Conservation (phyloP, 2,329 filamentous ascomycete genomes). For the Leptographium wingfieldii region DNA sequence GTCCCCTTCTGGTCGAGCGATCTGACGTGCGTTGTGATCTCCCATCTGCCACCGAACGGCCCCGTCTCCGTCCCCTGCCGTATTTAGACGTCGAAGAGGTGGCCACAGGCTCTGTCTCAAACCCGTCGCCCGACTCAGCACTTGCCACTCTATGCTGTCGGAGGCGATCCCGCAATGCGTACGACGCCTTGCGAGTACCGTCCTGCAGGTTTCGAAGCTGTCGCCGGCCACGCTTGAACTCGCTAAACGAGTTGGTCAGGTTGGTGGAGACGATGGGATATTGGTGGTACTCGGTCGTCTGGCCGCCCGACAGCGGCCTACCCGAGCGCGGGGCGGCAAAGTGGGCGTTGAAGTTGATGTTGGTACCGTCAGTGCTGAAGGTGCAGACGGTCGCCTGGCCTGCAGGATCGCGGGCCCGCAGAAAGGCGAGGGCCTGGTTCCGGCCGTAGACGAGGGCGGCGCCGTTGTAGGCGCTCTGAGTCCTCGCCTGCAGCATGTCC, state of each 20-base stretch:
- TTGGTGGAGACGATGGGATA: constrained; percentile 10
- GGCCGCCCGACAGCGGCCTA: not conserved
- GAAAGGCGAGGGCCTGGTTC: constrained; percentile 14
- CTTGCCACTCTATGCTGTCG: not conserved
- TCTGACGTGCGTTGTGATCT: too few relatives aligned
- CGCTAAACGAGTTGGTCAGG: constrained; percentile 2
- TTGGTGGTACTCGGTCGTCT: constrained; percentile 13
- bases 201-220: constrained; percentile 6
- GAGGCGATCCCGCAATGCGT: constrained; percentile 5
- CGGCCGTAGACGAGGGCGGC: constrained; percentile 17
- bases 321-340: constrained; percentile 8
- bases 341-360: constrained; percentile 16
- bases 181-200: constrained; percentile 5
- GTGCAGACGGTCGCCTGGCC: constrained; percentile 16
- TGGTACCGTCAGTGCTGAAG: constrained; percentile 16
- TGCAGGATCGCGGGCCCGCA: constrained; percentile 10
- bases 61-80: too few relatives aligned
- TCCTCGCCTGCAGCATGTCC: constrained; percentile 9
- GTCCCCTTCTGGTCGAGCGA: too few relatives aligned
- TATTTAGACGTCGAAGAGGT: too few relatives aligned
- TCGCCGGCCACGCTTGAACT: constrained; percentile 1
- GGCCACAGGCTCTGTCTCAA: too few relatives aligned
- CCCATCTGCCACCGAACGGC: not conserved
- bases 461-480: constrained; percentile 15
- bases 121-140: too few relatives aligned